phyloP scores from a whole-genome alignment of 345 rosid species.

The Viola odorata region DNA sequence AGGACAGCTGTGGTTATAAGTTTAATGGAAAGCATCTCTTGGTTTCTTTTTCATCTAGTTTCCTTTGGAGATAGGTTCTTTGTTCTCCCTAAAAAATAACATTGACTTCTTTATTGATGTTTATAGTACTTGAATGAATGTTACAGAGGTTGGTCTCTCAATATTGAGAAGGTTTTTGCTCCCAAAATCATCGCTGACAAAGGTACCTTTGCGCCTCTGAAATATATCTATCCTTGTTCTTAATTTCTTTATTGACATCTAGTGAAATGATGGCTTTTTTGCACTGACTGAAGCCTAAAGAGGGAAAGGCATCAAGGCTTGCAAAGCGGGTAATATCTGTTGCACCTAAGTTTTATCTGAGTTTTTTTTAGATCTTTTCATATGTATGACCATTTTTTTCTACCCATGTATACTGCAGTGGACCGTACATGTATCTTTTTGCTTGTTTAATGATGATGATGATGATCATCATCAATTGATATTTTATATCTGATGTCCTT shows the following conservation, averaged over 20 bases:
- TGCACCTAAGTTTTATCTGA: constrained; percentile 4
- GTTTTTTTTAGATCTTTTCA: no score
- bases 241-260: constrained; percentile 26
- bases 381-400: no score
- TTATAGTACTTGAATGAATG: constrained; percentile 20
- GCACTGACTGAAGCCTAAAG: constrained; percentile 70
- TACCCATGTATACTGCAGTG: no score
- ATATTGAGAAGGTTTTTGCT: constrained; percentile 76
- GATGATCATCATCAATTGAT: no score
- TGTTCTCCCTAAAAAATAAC: not conserved
- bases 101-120: constrained; percentile 3
- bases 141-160: constrained; percentile 90
- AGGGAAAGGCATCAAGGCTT: constrained; percentile 72
- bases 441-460: no score
- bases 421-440: no score
- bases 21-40: no score
- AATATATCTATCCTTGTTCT: constrained; percentile 1
- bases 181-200: constrained; percentile 36
- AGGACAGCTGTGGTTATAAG: no score
- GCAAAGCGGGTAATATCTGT: constrained; percentile 79
- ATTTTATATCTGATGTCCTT: no score
- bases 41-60: no score
- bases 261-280: constrained; percentile 44
- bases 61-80: no score
- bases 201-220: constrained; percentile 47